These are phyloP conservation scores for Beauveria pseudobassiana DNA, from an alignment of 2,329 filamentous ascomycete species.

Conservation along the genomic window DNA sequence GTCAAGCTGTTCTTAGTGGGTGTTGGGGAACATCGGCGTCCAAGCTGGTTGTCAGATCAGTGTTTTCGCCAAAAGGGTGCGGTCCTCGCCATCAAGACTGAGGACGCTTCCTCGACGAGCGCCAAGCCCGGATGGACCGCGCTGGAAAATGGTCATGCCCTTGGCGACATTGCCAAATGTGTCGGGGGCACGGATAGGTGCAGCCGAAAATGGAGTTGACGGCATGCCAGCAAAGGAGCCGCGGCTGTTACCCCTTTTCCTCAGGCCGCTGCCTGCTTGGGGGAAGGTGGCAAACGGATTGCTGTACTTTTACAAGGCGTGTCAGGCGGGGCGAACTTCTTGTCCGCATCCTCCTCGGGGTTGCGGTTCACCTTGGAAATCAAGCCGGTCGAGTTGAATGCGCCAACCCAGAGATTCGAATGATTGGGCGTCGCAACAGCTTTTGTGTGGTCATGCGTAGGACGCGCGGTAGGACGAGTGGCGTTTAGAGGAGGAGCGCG, in stretches of 20 bases:
- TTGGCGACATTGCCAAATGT: conserved; percentile 50
- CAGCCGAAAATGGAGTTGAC: conserved; percentile 71
- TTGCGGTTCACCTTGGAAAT: conserved; percentile 91
- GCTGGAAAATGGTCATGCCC: conserved; percentile 60
- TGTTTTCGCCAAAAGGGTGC: conserved; percentile 33
- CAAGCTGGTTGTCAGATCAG: conserved; percentile 20
- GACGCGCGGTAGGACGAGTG: conserved; percentile 25
- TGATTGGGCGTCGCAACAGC: conserved; percentile 39
- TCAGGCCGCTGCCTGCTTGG: conserved; percentile 51
- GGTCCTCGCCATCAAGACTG: conserved; percentile 73
- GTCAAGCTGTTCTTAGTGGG: conserved; percentile 68
- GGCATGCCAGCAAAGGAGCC: conserved; percentile 66
- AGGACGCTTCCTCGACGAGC: conserved; percentile 61
- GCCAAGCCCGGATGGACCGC: conserved; percentile 37
- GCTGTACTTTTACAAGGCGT: conserved; percentile 88
- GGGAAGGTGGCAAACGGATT: conserved; percentile 62
- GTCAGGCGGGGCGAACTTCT: conserved; percentile 72
- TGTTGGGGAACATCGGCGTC: conserved; percentile 74
- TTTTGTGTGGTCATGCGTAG: conserved; percentile 23
- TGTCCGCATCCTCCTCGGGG: conserved; percentile 56
- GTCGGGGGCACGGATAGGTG: conserved; percentile 38
- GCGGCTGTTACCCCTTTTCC: conserved; percentile 53
- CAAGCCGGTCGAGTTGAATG: conserved; percentile 89
- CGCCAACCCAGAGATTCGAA: conserved; percentile 59
- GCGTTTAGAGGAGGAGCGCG: conserved; percentile 32